Conservation (phyloP, 2,329 filamentous ascomycete genomes). For the Aureobasidium pullulans region DNA sequence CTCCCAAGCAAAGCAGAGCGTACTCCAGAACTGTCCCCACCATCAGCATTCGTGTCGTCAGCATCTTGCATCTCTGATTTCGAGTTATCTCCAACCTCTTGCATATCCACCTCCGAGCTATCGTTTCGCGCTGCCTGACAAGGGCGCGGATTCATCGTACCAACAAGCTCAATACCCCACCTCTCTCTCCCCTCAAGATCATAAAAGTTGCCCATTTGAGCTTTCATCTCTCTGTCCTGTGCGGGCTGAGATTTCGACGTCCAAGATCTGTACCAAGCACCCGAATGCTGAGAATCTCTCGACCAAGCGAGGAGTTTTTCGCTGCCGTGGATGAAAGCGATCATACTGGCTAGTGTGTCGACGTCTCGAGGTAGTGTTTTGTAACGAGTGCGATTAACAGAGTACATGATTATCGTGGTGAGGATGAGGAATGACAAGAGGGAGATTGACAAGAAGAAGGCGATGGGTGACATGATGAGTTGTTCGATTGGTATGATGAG, state of each 20-base stretch:
- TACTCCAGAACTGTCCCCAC: too few species aligned
- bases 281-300: background rate
- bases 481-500: background rate
- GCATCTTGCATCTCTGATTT: too few species aligned
- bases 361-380: background rate
- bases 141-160: too few species aligned
- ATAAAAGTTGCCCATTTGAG: background rate
- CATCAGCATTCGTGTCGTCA: too few species aligned
- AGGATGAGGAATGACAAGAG: background rate
- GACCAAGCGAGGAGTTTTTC: background rate
- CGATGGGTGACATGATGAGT: background rate
- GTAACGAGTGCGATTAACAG: background rate
- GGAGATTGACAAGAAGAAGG: background rate
- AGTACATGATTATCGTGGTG: background rate
- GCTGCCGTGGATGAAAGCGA: background rate
- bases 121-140: too few species aligned
- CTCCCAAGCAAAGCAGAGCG: too few species aligned
- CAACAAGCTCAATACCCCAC: background rate
- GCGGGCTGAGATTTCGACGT: background rate
- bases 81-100: too few species aligned
- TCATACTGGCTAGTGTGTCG: background rate
- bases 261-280: background rate
- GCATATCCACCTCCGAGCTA: too few species aligned
- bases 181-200: background rate
- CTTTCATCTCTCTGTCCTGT: background rate